A percentile compares a stretch with the other conserved stretches of the same genome.
Conservation (phyloP, 768 basidiomycete genomes). For the Glaciozyma antarctica region DNA sequence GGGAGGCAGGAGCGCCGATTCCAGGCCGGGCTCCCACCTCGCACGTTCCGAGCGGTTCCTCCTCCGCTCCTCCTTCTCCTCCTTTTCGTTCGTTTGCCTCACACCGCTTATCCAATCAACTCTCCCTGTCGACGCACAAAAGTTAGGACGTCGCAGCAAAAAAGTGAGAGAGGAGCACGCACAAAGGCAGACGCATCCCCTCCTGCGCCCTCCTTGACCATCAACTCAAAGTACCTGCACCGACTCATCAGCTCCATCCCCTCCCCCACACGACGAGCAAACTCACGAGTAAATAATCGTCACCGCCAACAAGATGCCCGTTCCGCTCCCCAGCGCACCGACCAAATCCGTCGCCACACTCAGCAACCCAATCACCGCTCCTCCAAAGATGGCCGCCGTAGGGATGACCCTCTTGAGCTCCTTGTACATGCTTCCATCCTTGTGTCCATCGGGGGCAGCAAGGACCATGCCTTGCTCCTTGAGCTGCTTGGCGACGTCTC, state of each 20-base stretch:
- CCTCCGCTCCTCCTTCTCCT: not conserved
- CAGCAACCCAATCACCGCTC: constrained; percentile 86
- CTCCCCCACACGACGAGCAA: not conserved
- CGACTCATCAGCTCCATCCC: not conserved
- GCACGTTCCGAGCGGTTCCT: not conserved
- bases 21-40: no score
- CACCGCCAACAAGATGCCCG: constrained; percentile 58
- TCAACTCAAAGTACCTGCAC: not conserved
- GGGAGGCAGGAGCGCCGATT: no score
- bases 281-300: constrained; percentile 24
- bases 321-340: constrained; percentile 73
- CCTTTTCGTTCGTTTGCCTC: not conserved
- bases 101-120: not conserved
- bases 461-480: constrained; percentile 95
- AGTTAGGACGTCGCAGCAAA: no score
- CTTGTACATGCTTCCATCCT: constrained; percentile 98
- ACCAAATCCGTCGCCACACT: constrained; percentile 87
- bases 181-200: not conserved
- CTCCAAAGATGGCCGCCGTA: constrained; percentile 92
- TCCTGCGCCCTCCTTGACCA: not conserved
- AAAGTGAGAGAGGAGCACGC: not conserved
- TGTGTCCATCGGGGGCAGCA: constrained; percentile 51
- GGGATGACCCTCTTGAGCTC: constrained; percentile 94
- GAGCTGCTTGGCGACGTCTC: constrained; percentile 94
- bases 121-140: not conserved